Conservation (phyloP, 2,329 filamentous ascomycete species). For the Verticillium albo-atrum region DNA sequence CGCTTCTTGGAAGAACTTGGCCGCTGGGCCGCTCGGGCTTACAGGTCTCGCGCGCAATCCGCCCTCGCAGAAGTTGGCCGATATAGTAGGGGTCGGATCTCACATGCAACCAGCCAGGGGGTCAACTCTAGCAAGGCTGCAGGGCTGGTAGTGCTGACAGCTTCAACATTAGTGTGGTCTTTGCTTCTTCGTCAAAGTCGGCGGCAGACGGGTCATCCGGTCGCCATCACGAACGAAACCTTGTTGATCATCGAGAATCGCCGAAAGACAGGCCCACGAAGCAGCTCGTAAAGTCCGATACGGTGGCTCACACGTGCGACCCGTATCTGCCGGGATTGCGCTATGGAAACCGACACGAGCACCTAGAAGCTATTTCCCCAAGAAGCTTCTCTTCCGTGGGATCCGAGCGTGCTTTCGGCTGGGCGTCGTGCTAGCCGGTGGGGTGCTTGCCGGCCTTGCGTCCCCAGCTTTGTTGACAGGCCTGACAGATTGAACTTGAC, state of each 20-base stretch:
- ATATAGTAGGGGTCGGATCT: background rate
- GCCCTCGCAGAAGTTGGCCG: background rate
- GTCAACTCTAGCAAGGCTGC: background rate
- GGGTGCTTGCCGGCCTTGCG: background rate
- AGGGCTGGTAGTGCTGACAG: background rate
- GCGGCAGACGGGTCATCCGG: no score
- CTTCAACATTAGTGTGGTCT: no score
- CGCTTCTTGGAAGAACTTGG: background rate
- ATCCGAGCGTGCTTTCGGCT: background rate
- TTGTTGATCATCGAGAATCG: background rate
- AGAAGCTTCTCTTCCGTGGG: background rate
- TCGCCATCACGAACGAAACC: no score
- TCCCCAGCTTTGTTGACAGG: background rate
- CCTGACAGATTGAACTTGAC: background rate
- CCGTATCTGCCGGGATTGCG: background rate
- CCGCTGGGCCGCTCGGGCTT: background rate
- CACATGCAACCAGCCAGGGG: background rate
- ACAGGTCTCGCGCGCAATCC: background rate
- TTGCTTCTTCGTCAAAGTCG: no score
- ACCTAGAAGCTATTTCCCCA: background rate
- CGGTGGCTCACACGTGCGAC: background rate
- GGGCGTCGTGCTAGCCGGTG: background rate
- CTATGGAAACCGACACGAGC: background rate
- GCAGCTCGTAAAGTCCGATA: background rate
- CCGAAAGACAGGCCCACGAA: background rate